Conservation (phyloP, 139 green algal species). For the Edaphochlamys debaryana region DNA sequence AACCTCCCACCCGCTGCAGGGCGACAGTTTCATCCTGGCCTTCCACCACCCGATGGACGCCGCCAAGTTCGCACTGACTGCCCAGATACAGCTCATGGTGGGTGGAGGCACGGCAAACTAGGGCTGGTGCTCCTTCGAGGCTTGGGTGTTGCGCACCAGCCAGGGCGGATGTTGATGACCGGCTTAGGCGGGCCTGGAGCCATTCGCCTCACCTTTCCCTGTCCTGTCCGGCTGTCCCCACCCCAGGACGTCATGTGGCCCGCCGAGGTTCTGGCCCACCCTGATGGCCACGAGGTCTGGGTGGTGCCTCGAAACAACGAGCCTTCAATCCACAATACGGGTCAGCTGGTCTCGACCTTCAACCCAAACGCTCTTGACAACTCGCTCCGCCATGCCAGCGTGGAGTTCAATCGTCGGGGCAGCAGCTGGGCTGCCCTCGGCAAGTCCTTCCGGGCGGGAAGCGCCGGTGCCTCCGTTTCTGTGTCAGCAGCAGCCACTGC, state of each 20-base stretch:
- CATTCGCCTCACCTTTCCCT: no score
- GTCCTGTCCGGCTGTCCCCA: no score
- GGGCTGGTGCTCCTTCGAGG: neutral
- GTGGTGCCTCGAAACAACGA: constrained; percentile 3
- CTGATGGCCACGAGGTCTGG: constrained; percentile 24
- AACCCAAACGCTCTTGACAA: no score
- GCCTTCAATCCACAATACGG: no score
- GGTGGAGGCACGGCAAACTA: no score
- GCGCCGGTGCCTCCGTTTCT: no score
- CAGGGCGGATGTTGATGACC: no score
- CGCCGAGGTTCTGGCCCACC: constrained; percentile 21
- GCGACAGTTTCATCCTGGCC: constrained; percentile 46
- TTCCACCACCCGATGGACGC: constrained; percentile 43
- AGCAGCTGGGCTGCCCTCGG: neutral
- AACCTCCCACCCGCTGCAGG: neutral
- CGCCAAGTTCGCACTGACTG: constrained; percentile 26
- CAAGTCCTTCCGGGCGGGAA: constrained; percentile 5
- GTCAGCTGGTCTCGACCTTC: no score
- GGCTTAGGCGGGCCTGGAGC: no score
- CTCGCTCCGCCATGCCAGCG: no score
- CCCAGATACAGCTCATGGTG: constrained; percentile 38
- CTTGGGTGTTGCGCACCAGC: no score
- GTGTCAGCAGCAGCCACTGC: neutral
- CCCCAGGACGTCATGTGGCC: constrained; percentile 27
- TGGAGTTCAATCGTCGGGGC: no score